phyloP scores from a whole-genome alignment of 345 rosid species.

The Rhodomyrtus tomentosa region DNA sequence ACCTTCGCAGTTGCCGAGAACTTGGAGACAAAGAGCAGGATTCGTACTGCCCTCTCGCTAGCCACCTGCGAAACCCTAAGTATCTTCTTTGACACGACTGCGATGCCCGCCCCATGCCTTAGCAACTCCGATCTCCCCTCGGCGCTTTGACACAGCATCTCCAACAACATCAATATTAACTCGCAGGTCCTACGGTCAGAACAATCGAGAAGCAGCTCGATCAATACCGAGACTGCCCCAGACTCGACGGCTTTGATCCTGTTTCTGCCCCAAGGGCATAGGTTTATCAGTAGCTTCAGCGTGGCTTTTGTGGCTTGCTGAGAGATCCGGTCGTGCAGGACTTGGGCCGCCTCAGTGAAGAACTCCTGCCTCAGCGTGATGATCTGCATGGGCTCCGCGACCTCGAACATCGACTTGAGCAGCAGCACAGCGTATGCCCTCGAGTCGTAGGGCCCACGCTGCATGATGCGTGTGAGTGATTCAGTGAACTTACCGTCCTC shows the following conservation, averaged over 20 bases:
- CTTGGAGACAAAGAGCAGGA: conserved; percentile 18
- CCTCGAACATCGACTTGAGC: conserved; percentile 20
- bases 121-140: conserved; percentile 30
- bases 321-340: conserved; percentile 34
- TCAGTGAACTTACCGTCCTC: conserved; percentile 34
- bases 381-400: conserved; percentile 34
- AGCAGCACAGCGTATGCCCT: conserved; percentile 23
- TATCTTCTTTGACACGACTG: conserved; percentile 26
- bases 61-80: conserved; percentile 25
- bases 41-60: conserved; percentile 31
- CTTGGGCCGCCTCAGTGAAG: conserved; percentile 25
- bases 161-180: conserved; percentile 20
- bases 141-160: conserved; percentile 28
- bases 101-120: conserved; percentile 23
- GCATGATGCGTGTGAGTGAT: conserved; percentile 22
- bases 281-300: conserved; percentile 21
- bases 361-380: conserved; percentile 14
- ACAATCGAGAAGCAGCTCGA: conserved; percentile 36
- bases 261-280: conserved; percentile 58
- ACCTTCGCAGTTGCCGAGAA: conserved; percentile 18
- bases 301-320: conserved; percentile 31
- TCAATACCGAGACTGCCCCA: conserved; percentile 17
- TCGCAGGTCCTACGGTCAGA: conserved; percentile 26
- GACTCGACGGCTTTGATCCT: conserved; percentile 42
- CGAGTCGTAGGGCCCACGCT: conserved; percentile 18